Base-by-base conservation (phyloP, 2,329 filamentous ascomycete genomes). In the Xylariaceae sp. region DNA sequence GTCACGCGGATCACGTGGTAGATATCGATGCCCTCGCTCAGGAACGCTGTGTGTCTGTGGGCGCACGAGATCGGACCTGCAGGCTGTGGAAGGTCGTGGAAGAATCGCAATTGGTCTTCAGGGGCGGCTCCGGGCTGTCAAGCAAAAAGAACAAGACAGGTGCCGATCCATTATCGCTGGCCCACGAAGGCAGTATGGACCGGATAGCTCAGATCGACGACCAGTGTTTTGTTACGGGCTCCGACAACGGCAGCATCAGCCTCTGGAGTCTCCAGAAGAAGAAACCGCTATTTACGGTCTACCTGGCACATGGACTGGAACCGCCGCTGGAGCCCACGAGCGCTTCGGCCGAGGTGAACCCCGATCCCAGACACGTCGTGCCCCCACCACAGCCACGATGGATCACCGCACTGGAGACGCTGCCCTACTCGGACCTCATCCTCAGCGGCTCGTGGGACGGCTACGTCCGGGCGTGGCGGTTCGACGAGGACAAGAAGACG, bases 381-480 rank as follows among this genome's bases (percentile, higher is more conserved):
- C 68, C 81, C 27, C 63, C 72, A 15, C 75, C 80, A 2, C 74
- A 80, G 45, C 85, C 92, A 4, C 29, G 90, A 53, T 93, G 84
- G 72, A 92, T 98, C 57, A 98, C 92, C 1, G 89, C 90, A 5
- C 67, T 98, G 27, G 71, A 80, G 31, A 83, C 86, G 1, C 72
- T 98, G 31, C 90, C 92, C 0, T 95, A 89, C 57, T 90, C 87
- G 5, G 88, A 98, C 52, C 67, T 94, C 32, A 77, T 98, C 36
- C 68, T 98, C 32, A 93, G 80, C 45, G 92, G 90, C 19, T 94
- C 87, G 59, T 98, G 90, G 89, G 92, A 94, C 55, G 92, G 92
- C 3, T 79, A 76, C 58, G 71, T 98, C 37, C 72, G 90, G 31
- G 81, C 81, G 5, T 98, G 92, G 92, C 78, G 73, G 40, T 70